Evolutionary conservation across 2,329 filamentous ascomycete species (phyloP), one percentile per base, ranked within the genome.

Genomic region (Harringtonia aguacate): DNA sequence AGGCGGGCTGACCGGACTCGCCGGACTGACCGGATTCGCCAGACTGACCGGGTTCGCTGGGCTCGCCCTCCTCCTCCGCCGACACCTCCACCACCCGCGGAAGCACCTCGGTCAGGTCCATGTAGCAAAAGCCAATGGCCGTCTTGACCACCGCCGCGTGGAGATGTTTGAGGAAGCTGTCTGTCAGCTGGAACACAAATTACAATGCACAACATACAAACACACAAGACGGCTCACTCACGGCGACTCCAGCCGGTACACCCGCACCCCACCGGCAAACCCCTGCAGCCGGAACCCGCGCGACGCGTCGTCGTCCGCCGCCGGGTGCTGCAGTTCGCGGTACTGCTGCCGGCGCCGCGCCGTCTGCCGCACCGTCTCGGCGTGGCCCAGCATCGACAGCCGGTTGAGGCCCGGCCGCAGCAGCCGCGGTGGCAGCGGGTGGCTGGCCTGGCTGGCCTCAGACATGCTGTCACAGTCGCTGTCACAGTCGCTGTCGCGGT

Each of bases 171-270:
- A 22, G 15, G 17, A 36, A 29, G 2, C 39, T 41, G 36, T 7
- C 12, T 3, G 18, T 17, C 18, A 10, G 28, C 15, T 21, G 22
- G 8, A 4, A 36, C 15, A 39, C 9, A 39, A 18, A 29, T 12
- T 14, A 39, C 8, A 31, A 22, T 7, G 22, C 27, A 28, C 21
- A 10, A 31, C 5, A 36, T 8, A 36, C 10, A 17, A 37, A 3
- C 8, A n/a, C 17, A 7, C 18, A n/a, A 37, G n/a, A 29, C 21
- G 9, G 6, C n/a, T 3, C 13, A 39, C 14, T 3, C 14, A 48
- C 41, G 15, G 13, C 8, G 49, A 43, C 9, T 41, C 31, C 15
- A 51, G 31, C 2, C 31, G 36, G 46, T 50, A 51, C 7, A 51
- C 49, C 5, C 48, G 48, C 21, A n/a, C 13, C n/a, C 49, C 49